Evolutionary conservation across 768 basidiomycete genomes (phyloP).

Genomic region (Gyrodon lividus): DNA sequence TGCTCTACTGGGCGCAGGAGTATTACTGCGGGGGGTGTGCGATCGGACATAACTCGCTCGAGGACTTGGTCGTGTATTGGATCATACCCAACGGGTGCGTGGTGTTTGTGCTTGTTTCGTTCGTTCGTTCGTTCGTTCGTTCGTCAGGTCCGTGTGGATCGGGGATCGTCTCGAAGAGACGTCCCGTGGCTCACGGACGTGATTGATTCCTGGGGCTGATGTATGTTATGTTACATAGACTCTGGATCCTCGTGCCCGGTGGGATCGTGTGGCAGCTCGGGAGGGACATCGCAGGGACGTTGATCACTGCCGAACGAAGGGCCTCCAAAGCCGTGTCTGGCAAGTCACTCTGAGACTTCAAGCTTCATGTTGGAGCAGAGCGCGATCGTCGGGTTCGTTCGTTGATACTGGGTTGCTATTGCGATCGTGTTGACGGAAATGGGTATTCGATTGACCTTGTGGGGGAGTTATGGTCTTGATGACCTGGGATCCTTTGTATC

Average conservation of each 20-base stretch:
- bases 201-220: not conserved
- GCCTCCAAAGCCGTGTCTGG: conserved; percentile 29
- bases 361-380: too few relatives aligned
- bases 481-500: too few relatives aligned
- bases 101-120: too few relatives aligned
- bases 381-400: too few relatives aligned
- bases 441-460: too few relatives aligned
- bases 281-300: conserved; percentile 52
- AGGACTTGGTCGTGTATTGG: conserved; percentile 58
- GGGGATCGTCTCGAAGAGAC: not conserved
- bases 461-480: too few relatives aligned
- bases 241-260: conserved; percentile 77
- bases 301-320: conserved; percentile 33
- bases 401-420: too few relatives aligned
- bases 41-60: conserved; percentile 67
- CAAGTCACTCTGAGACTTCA: conserved; percentile 30
- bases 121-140: too few relatives aligned
- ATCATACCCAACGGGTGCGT: conserved; percentile 78
- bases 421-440: too few relatives aligned
- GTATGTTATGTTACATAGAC: conserved; percentile 37
- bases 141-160: too few relatives aligned
- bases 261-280: conserved; percentile 61
- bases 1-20: conserved; percentile 80
- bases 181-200: not conserved
- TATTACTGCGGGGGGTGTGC: conserved; percentile 73